phyloP scores from a whole-genome alignment of 2,329 filamentous ascomycete genomes.

The Pseudogymnoascus sp. region DNA sequence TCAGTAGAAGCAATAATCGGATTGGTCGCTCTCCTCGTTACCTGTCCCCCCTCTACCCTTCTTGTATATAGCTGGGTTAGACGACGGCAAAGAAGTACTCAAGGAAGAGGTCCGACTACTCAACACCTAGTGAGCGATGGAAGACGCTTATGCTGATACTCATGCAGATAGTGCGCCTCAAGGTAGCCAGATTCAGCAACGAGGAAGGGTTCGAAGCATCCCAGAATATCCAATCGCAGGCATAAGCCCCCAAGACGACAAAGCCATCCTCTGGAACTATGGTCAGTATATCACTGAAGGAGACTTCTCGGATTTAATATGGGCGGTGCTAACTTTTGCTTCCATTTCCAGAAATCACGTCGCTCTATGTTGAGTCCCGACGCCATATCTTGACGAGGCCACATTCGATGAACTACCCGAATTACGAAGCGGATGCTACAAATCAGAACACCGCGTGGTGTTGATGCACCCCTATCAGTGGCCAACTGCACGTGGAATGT shows the following conservation, averaged over 20 bases:
- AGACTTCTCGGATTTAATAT: not conserved
- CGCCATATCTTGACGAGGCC: not conserved
- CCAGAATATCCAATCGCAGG: not conserved
- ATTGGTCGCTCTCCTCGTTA: not conserved
- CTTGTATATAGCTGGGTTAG: not conserved
- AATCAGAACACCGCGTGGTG: not conserved
- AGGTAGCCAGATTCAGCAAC: not conserved
- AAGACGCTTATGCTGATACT: not conserved
- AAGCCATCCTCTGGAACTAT: not conserved
- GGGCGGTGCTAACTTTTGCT: not conserved
- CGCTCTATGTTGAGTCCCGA: not conserved
- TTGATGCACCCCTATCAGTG: not conserved
- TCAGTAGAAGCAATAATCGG: not conserved
- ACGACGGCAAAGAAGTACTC: not conserved
- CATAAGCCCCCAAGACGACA: not conserved
- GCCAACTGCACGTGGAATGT: not conserved
- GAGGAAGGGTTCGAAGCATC: not conserved
- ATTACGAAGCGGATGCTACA: not conserved
- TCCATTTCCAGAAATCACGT: not conserved
- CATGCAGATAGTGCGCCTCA: not conserved
- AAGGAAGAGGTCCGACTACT: not conserved
- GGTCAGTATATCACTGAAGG: not conserved
- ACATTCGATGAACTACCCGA: not conserved
- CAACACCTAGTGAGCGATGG: not conserved
- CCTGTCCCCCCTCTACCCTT: not conserved